Base-by-base conservation (phyloP, 1,284 basidiomycete genomes). In the Ceratobasidium sp. region DNA sequence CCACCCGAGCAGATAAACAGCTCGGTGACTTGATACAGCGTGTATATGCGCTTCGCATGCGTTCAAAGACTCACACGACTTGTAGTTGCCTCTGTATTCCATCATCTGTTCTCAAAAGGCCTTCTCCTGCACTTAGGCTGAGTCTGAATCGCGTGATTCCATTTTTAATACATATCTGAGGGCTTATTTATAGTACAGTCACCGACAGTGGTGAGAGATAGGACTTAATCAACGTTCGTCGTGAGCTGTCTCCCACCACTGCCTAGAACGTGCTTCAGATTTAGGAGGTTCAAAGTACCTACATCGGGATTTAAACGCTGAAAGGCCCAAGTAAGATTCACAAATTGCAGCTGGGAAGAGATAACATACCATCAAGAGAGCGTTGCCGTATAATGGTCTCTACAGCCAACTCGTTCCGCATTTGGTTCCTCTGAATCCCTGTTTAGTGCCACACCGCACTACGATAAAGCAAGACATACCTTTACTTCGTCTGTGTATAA, bases 291-390 rank as follows among this genome's bases (percentile, higher is more conserved):
- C 82, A 80, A 95, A 96, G 82, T 91, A 95, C 78, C 87, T 89
- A 83, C 94, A 96, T 58, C 93, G 88, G 38, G 89, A 87, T 77
- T 87, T 87, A 81, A 96, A 96, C 41, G 91, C 94, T 96, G 76
- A 9, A 69, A 21, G 46, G 64, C 21, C 11, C 6, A 74, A 55
- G 26, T 30, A 18, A 43, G 32, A 55, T n/a, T 69, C 2, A 26
- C 23, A 7, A 59, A 38, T 23, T 44, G 47, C 16, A 44, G 18
- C 41, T 18, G 16, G 71, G 18, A 49, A 26, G 55, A 7, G 67
- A 46, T 18, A 32, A 79, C 87, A 77, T 78, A 92, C 94, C 94
- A 78, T 95, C 91, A 59, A 93, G 81, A 30, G 92, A 89, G 76
- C 94, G 86, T 78, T 88, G 88, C 73, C 91, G 85, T 61, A 96